Evolutionary conservation across 495 filamentous ascomycete species (phyloP), one percentile per base, ranked within the genome.

Genomic region (Penicillium bovifimosum): DNA sequence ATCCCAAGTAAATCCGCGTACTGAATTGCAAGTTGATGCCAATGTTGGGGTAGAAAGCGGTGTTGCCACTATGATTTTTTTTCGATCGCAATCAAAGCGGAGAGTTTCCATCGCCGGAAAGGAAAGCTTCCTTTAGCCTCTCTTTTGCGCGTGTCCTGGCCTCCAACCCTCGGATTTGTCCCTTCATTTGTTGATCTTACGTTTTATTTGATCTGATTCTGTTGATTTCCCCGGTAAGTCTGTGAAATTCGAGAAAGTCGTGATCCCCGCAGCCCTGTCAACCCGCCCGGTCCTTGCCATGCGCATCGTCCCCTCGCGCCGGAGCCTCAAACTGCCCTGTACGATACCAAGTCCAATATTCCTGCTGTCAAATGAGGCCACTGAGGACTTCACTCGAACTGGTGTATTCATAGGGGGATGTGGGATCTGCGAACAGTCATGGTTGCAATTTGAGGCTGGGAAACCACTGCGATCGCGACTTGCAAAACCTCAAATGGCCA

Each of bases 51-150:
- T 63, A 60, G 61, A 60, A 54, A 53, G 45, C 48, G 48, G 48
- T 50, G 38, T 38, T 61, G 62, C 60, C 62, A 61, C 60, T 54
- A 50, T 58, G 58, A 55, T 64, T 61, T 65, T 64, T 64, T 65
- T 62, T 58, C 53, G 50, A 47, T 50, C 35, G 33, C 50, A 52
- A 38, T 51, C 44, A 41, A 52, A 61, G 61, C 61, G 61, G 59
- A 64, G 61, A 59, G 55, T 60, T 60, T 54, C 59, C 59, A 62
- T 60, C 60, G 62, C 60, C 62, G 62, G 62, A 65, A 65, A 65
- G 54, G 62, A 65, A 65, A 63, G 62, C 62, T 65, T 56, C 62
- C 58, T 63, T 65, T 54, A 57, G 53, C 61, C 58, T 41, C 54
- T 60, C 62, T 58, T 63, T 65, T 57, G 62, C 62, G 60, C 62